A percentile compares a stretch with the other conserved stretches of the same genome.
Evolutionary conservation across 1,284 basidiomycete genomes (phyloP).

Genomic region (Apiotrichum brassicae): DNA sequence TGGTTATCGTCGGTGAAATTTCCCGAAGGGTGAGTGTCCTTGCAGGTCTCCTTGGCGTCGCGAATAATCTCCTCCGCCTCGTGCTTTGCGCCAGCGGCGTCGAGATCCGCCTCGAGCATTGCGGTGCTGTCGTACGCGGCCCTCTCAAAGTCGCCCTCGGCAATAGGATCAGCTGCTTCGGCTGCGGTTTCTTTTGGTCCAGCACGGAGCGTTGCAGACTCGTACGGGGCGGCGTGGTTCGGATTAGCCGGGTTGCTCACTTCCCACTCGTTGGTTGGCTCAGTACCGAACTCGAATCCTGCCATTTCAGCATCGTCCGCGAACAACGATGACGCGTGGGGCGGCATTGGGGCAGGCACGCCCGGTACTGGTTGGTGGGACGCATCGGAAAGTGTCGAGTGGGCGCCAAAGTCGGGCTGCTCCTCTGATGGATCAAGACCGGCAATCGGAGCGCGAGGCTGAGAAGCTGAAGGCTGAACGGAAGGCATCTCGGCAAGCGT

Average conservation of each 20-base stretch:
- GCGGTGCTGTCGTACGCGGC: constrained; percentile 8
- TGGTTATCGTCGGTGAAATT: no score
- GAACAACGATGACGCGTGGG: constrained; percentile 8
- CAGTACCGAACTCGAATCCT: constrained; percentile 5
- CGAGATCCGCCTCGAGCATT: constrained; percentile 5
- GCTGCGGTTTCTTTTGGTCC: background rate
- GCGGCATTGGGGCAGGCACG: constrained; percentile 7
- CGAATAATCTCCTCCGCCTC: background rate
- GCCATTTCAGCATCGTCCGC: constrained; percentile 6
- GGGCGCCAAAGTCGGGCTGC: constrained; percentile 12
- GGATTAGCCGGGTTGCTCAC: constrained; percentile 1
- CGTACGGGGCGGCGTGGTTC: background rate
- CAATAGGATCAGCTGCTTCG: background rate
- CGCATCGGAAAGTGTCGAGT: background rate
- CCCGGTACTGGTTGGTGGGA: background rate
- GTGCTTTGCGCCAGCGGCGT: background rate
- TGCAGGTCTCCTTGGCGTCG: background rate
- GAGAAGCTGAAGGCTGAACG: no score
- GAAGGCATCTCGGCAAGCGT: no score
- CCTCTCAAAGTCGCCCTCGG: constrained; percentile 6
- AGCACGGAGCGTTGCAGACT: background rate
- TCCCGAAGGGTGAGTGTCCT: no score
- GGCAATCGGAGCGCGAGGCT: no score
- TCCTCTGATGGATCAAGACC: no score
- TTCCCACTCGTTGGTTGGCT: background rate